Base-by-base conservation (phyloP, 2,329 filamentous ascomycete species). In the Alternaria triticimaculans region DNA sequence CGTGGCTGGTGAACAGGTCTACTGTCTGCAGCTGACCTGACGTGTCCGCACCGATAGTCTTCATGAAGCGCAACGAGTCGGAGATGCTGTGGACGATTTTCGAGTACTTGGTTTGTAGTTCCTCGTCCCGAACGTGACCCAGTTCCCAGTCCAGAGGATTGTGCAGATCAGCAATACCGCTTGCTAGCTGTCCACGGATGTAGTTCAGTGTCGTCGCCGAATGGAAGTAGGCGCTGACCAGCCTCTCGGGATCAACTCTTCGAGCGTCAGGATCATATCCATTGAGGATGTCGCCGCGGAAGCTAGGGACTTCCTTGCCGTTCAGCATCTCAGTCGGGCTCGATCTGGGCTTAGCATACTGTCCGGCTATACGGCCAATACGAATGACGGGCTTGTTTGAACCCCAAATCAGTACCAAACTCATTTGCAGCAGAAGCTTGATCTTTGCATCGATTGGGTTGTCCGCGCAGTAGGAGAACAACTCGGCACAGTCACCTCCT, bases 371-470 rank as follows among this genome's bases (percentile, higher is more conserved):
- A 64, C 96, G 89, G 15, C 93, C 96, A 75, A 99, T 97, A 71
- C 96, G 89, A 51, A 99, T 93, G 5, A 99, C 94, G 6, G 92
- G 92, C 75, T 90, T 90, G 73, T 90, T 89, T 23, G 86, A 85
- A 41, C 93, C 96, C 91, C 94, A 97, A 79, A 98, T 94, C 64
- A 99, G 86, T 1, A 99, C 93, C 72, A 99, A 84, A 69, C 93
- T 97, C 95, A 99, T 98, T 83, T 99, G 96, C 63, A 99, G 84
- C 28, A 99, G 87, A 25, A 99, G 88, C 83, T 98, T 98, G 81
- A 98, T 93, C 85, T 98, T 99, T 67, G 93, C 91, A 82, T 98
- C 94, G 72, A 99, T 97, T 69, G 92, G 91, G 14, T 88, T 87
- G 78, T 94, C 91, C 73, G 92, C 90, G 81, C 96, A 99, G 84